Conservation (phyloP, 202 grass and related monocot species). For the Zizania palustris region DNA sequence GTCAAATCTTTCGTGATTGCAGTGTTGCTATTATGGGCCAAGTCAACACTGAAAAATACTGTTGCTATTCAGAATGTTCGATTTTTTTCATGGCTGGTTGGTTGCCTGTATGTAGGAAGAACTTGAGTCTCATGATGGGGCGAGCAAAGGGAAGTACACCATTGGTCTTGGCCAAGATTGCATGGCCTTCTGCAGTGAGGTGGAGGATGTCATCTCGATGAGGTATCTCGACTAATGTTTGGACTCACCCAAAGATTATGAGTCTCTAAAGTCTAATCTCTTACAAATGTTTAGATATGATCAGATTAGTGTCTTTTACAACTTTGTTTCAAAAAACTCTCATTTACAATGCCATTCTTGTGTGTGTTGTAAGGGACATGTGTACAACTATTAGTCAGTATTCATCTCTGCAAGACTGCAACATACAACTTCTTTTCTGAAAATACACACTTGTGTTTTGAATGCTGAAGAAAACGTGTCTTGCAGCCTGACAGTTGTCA, state of each 20-base stretch:
- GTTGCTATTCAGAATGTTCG: background rate
- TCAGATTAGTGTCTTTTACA: background rate
- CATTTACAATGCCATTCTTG: background rate
- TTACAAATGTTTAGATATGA: background rate
- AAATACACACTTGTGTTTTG: background rate
- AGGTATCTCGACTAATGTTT: constrained; percentile 33
- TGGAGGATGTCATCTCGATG: constrained; percentile 93
- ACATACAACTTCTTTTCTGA: background rate
- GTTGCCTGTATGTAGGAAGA: constrained; percentile 53
- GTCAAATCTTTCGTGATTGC: background rate
- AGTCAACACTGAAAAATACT: background rate
- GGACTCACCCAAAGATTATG: background rate
- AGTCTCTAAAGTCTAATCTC: background rate
- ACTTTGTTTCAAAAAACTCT: background rate
- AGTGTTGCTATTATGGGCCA: background rate
- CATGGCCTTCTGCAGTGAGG: constrained; percentile 86
- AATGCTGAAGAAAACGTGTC: constrained; percentile 23
- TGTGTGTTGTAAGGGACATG: constrained; percentile 4
- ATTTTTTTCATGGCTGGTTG: background rate
- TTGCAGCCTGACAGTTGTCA: constrained; percentile 78
- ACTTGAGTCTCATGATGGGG: constrained; percentile 70
- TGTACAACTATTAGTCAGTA: background rate
- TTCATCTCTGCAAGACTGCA: background rate
- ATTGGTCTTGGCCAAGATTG: constrained; percentile 82
- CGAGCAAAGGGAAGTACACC: constrained; percentile 84